phyloP scores from a whole-genome alignment of 2,329 filamentous ascomycete genomes.

The Cercospora sp. region DNA sequence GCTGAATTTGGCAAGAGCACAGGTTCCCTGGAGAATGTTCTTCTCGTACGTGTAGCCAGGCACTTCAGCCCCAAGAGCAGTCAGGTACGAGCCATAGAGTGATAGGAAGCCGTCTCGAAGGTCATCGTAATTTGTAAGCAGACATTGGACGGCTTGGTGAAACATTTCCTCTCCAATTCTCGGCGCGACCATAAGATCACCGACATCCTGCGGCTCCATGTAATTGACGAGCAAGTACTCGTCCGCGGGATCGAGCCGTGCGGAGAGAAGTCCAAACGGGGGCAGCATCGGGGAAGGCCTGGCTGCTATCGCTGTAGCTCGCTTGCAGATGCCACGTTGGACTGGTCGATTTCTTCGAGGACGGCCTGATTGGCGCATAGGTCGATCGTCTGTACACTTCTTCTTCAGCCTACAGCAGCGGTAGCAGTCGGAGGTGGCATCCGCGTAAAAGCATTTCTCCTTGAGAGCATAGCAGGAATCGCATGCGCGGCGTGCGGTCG shows the following conservation, averaged over 20 bases:
- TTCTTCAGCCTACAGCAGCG: constrained; percentile 10
- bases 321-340: background rate
- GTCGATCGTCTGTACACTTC: constrained; percentile 7
- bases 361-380: constrained; percentile 2
- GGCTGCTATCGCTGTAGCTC: background rate
- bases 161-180: constrained; percentile 11
- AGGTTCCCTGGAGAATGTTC: background rate
- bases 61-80: background rate
- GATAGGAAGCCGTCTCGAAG: constrained; percentile 12
- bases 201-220: background rate
- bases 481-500: constrained; percentile 5
- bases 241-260: background rate
- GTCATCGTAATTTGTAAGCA: constrained; percentile 6
- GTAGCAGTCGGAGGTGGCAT: background rate
- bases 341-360: constrained; percentile 6
- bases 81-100: constrained; percentile 8
- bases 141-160: constrained; percentile 2
- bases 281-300: background rate
- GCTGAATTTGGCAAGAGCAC: constrained; percentile 11
- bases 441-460: constrained; percentile 11
- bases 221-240: constrained; percentile 5
- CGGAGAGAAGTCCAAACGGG: background rate
- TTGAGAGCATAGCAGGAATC: constrained; percentile 15
- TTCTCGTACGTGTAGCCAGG: constrained; percentile 4
- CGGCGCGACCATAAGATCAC: constrained; percentile 5